Base-by-base conservation (phyloP, 106 monocot genomes). In the Hemerocallis citrina region DNA sequence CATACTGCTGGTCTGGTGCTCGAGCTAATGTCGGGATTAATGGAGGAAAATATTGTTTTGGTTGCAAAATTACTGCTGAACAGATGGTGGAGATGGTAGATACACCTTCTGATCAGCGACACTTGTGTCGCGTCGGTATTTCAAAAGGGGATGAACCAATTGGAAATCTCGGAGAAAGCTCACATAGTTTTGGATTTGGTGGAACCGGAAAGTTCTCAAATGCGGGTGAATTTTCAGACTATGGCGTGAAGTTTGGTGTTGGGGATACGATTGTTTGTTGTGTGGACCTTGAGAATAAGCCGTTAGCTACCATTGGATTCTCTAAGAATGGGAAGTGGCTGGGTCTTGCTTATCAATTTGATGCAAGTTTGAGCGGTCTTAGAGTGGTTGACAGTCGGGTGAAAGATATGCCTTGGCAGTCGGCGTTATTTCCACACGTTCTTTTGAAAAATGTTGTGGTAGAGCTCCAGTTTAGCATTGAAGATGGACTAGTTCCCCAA, bases 1-100 rank as follows among this genome's bases (percentile, higher is more conserved):
- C 88, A 13, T 88, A 88, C 45, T 88, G 88, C 39, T 88, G 88
- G 88, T 88, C 88, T 44, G 88, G 88, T 50, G 88, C 88, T 36
- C 82, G 88, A 64, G 82, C 82, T 29, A 74, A 70, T 50, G 57
- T 76, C 66, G 88, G 88, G 34, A 77, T 79, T 41, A 79, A 29
- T 5, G 56, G 70, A n/a, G 88, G 88, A 27, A 82, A 79, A 61
- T 88, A 88, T 55, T 88, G 82, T 32, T 88, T 88, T 68, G 88
- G 88, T 24, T 88, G 88, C 71, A 82, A 79, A 68, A 67, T 88
- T 36, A 40, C 82, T 57, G 70, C 79, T 12, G 68, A 82, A 33
- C 82, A 88, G 59, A 41, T 19, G 5, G 88, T 82, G 54, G 67
- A 71, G 20, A 71, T 88, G 82, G 67, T 63, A 10, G 82, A 82